phyloP scores from a whole-genome alignment of 495 filamentous ascomycete species.

The Cairneyella variabilis region DNA sequence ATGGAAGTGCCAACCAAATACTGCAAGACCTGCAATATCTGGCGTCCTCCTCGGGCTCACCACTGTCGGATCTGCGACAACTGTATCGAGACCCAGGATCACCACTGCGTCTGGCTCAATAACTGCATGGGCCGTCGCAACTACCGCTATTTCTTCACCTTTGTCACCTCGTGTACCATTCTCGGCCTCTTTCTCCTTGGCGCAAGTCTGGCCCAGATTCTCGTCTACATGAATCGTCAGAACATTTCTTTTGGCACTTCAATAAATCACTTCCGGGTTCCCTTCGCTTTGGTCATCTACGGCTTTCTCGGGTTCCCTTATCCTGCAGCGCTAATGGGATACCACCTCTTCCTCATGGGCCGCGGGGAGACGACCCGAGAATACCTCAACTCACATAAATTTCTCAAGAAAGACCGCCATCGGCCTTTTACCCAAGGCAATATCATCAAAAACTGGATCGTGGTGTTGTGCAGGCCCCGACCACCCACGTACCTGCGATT shows the following conservation, averaged over 20 bases:
- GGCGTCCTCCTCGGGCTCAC: constrained; percentile 91
- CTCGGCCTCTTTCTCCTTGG: constrained; percentile 72
- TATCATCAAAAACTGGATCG: constrained; percentile 72
- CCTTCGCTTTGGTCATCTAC: constrained; percentile 88
- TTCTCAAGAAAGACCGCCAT: constrained; percentile 85
- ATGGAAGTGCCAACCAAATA: constrained; percentile 98
- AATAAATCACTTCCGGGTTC: constrained; percentile 66
- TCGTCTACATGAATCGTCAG: constrained; percentile 61
- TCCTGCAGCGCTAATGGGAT: constrained; percentile 76
- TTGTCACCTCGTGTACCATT: constrained; percentile 72
- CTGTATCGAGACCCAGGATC: constrained; percentile 95
- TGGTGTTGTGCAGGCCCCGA: constrained; percentile 76
- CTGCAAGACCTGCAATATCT: constrained; percentile 94
- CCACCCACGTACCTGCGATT: constrained; percentile 89
- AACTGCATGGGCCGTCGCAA: constrained; percentile 97
- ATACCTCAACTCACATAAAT: constrained; percentile 93
- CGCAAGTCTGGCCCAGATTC: constrained; percentile 72
- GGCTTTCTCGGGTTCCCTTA: constrained; percentile 71
- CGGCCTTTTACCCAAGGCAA: constrained; percentile 82
- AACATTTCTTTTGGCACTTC: constrained; percentile 60
- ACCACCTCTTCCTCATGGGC: constrained; percentile 86
- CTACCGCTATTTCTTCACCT: constrained; percentile 96
- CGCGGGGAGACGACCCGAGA: constrained; percentile 93
- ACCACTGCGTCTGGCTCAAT: constrained; percentile 99
- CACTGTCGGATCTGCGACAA: constrained; percentile 97